Evolutionary conservation across 768 basidiomycete genomes (phyloP).

Genomic region (Trametes cingulata): DNA sequence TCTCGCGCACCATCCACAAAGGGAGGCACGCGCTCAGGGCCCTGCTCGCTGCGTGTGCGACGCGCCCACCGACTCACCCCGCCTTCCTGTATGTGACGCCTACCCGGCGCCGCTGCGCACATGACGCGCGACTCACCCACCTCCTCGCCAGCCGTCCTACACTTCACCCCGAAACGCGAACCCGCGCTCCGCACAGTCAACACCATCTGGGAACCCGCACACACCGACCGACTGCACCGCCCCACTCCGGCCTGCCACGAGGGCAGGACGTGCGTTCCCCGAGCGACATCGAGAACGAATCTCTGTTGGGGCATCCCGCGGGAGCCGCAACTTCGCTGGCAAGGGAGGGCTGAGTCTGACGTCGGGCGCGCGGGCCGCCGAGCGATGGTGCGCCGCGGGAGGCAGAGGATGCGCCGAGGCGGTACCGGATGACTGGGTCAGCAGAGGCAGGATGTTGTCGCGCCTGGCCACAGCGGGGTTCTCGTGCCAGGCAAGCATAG

Average conservation of each 20-base stretch:
- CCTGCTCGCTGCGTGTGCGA: constrained; percentile 22
- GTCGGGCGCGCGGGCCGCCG: constrained; percentile 13
- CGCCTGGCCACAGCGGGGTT: constrained; percentile 19
- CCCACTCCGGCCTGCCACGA: constrained; percentile 15
- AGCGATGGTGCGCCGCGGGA: constrained; percentile 14
- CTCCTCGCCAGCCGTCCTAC: constrained; percentile 25
- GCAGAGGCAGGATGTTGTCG: constrained; percentile 8
- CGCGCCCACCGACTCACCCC: constrained; percentile 3
- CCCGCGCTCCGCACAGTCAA: constrained; percentile 7
- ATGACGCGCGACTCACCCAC: not conserved
- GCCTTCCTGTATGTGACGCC: constrained; percentile 24
- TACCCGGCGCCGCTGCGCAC: constrained; percentile 14
- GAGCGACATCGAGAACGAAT: constrained; percentile 55
- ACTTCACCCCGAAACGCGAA: constrained; percentile 6
- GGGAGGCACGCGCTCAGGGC: constrained; percentile 15
- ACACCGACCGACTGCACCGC: constrained; percentile 29
- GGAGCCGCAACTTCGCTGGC: constrained; percentile 43
- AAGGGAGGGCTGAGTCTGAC: constrained; percentile 21
- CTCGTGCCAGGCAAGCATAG: constrained; percentile 11
- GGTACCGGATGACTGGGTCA: constrained; percentile 23
- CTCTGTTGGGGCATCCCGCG: constrained; percentile 52
- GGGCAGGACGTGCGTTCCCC: constrained; percentile 19
- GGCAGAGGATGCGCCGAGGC: constrained; percentile 16
- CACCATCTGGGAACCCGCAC: constrained; percentile 15
- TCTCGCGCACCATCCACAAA: constrained; percentile 15